A percentile compares a stretch with the other conserved stretches of the same genome.
phyloP scores from a whole-genome alignment of 345 rosid species.

The Eucalyptus polyanthemos region DNA sequence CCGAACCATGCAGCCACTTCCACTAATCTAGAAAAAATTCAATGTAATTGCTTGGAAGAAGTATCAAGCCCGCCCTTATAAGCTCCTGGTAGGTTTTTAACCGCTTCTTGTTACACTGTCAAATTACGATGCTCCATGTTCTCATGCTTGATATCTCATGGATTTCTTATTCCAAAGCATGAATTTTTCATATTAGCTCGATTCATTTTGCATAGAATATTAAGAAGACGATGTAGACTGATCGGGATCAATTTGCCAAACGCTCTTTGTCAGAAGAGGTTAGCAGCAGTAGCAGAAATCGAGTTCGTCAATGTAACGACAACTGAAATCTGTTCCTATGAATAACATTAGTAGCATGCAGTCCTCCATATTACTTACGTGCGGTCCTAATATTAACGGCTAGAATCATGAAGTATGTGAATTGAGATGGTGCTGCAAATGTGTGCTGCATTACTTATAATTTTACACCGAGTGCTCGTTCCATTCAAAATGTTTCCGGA shows the following conservation, averaged over 20 bases:
- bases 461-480: not conserved
- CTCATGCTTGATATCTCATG: not conserved
- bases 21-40: not conserved
- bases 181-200: not conserved
- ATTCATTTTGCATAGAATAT: constrained; percentile 13
- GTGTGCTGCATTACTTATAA: not conserved
- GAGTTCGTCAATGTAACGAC: constrained; percentile 7
- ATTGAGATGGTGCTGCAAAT: not conserved
- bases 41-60: not conserved
- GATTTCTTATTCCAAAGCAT: not conserved
- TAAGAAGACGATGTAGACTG: constrained; percentile 72
- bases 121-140: not conserved
- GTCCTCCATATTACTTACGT: not conserved
- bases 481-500: too few relatives aligned
- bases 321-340: not conserved
- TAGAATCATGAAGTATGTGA: not conserved
- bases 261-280: constrained; percentile 78
- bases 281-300: constrained; percentile 44
- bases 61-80: not conserved
- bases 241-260: constrained; percentile 71
- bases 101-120: not conserved
- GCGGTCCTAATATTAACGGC: not conserved
- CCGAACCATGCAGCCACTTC: not conserved
- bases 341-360: not conserved
- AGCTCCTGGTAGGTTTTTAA: not conserved